Conservation (phyloP, 768 basidiomycete genomes). For the Tylopilus plumbeoviolaceoides region DNA sequence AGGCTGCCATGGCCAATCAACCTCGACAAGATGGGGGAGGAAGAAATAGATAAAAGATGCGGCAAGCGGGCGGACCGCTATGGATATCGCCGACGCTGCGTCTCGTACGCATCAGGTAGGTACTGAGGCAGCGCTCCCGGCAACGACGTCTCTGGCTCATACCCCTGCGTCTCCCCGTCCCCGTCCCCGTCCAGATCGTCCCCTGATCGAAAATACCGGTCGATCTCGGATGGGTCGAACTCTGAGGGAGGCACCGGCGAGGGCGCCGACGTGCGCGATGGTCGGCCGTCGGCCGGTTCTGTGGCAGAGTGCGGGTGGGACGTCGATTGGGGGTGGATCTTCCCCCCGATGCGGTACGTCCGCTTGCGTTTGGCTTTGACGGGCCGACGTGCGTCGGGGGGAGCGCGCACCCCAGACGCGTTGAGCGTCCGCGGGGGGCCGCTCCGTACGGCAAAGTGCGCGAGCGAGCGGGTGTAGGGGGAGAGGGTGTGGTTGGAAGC, state of each 20-base stretch:
- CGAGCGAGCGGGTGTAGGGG: slow-evolving; percentile 86
- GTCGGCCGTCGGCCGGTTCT: not conserved
- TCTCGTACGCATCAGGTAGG: slow-evolving; percentile 4
- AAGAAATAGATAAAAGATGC: not conserved
- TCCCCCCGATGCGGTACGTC: slow-evolving; percentile 54
- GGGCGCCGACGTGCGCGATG: slow-evolving; percentile 23
- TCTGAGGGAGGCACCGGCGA: slow-evolving; percentile 43
- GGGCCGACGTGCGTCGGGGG: slow-evolving; percentile 44
- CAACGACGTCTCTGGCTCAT: not conserved
- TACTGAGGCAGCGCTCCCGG: not conserved
- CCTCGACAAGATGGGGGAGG: not conserved
- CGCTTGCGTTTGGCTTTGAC: slow-evolving; percentile 77
- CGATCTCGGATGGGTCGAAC: slow-evolving; percentile 71
- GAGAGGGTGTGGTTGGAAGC: slow-evolving; percentile 91
- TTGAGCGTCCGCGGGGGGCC: slow-evolving; percentile 59
- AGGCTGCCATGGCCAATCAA: not conserved
- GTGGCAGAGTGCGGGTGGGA: not conserved
- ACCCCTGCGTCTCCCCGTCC: not conserved
- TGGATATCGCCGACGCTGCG: slow-evolving; percentile 9
- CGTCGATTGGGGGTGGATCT: not conserved
- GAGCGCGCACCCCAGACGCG: slow-evolving; percentile 31
- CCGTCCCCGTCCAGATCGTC: slow-evolving; percentile 16
- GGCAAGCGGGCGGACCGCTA: not conserved
- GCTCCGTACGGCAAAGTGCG: slow-evolving; percentile 90
- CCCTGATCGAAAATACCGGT: slow-evolving; percentile 59